A percentile compares a stretch with the other conserved stretches of the same genome.
Evolutionary conservation across 1,284 basidiomycete genomes (phyloP).

Genomic region (Ustilago trichophora): DNA sequence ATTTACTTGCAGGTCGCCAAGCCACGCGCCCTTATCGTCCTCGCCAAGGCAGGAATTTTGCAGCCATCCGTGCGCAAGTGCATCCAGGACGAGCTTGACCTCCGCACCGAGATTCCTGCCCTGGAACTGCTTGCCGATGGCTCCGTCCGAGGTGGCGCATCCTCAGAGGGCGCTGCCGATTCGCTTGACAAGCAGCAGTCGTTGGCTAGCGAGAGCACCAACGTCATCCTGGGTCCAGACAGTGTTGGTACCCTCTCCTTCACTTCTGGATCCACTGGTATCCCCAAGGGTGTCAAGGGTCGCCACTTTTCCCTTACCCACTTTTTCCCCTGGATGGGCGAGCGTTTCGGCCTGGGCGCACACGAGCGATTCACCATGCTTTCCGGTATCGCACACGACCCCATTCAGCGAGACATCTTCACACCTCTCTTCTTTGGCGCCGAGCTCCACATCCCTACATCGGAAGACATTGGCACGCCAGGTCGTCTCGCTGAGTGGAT

Average conservation of each 20-base stretch:
- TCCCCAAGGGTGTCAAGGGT: constrained; percentile 96
- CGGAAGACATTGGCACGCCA: constrained; percentile 96
- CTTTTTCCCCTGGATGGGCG: constrained; percentile 99
- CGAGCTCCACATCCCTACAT: constrained; percentile 91
- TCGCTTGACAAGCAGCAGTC: constrained; percentile 71
- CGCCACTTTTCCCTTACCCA: constrained; percentile 96
- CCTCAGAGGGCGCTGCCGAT: constrained; percentile 51
- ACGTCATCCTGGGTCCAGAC: constrained; percentile 88
- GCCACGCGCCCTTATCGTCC: constrained; percentile 89
- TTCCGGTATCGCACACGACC: constrained; percentile 98
- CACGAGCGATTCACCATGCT: constrained; percentile 96
- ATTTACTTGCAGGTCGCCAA: constrained; percentile 93
- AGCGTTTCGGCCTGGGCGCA: constrained; percentile 80
- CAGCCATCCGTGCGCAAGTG: constrained; percentile 85
- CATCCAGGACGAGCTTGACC: constrained; percentile 78
- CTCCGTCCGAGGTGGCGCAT: constrained; percentile 74
- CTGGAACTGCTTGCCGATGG: constrained; percentile 76
- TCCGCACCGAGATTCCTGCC: constrained; percentile 92
- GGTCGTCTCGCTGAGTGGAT: constrained; percentile 98
- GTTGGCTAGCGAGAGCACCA: constrained; percentile 71
- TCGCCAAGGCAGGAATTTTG: constrained; percentile 88
- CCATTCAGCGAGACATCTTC: constrained; percentile 99
- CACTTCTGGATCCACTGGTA: constrained; percentile 96
- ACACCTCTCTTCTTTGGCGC: constrained; percentile 98
- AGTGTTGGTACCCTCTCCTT: constrained; percentile 94